phyloP scores from a whole-genome alignment of 169 alveolate genomes.

The Cryptosporidium tyzzeri region DNA sequence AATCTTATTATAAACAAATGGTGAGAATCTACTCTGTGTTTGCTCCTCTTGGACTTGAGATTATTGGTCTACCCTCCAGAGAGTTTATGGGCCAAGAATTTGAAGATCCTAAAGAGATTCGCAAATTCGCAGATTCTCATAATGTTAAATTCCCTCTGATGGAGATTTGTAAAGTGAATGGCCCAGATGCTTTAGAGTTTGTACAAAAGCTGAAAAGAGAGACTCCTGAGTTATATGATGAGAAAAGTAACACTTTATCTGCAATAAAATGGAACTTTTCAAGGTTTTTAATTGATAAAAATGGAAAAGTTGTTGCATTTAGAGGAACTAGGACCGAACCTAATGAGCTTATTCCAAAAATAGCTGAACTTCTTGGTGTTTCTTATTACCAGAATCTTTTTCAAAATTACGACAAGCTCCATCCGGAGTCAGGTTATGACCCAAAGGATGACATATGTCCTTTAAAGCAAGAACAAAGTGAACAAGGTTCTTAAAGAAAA shows the following conservation, averaged over 20 bases:
- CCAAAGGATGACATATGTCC: constrained; percentile 13
- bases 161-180: constrained; percentile 68
- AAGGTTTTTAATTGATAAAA: constrained; percentile 19
- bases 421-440: neutral
- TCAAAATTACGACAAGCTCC: constrained; percentile 17
- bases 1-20: constrained; percentile 48
- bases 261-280: constrained; percentile 72
- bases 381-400: constrained; percentile 25
- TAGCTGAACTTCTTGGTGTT: constrained; percentile 37
- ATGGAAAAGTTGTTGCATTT: constrained; percentile 59
- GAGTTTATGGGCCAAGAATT: constrained; percentile 68
- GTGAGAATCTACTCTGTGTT: constrained; percentile 63
- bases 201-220: constrained; percentile 49
- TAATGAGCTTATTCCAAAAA: constrained; percentile 46
- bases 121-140: constrained; percentile 39
- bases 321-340: constrained; percentile 71
- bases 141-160: constrained; percentile 47
- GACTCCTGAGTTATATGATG: constrained; percentile 58
- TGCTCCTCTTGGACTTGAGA: constrained; percentile 66
- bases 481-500: neutral
- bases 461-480: neutral
- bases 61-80: constrained; percentile 59
- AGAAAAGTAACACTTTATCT: neutral
- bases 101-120: constrained; percentile 40
- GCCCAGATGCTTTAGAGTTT: constrained; percentile 52